Base-by-base conservation (phyloP, 768 basidiomycete species). In the Pleurotus citrinopileatus region DNA sequence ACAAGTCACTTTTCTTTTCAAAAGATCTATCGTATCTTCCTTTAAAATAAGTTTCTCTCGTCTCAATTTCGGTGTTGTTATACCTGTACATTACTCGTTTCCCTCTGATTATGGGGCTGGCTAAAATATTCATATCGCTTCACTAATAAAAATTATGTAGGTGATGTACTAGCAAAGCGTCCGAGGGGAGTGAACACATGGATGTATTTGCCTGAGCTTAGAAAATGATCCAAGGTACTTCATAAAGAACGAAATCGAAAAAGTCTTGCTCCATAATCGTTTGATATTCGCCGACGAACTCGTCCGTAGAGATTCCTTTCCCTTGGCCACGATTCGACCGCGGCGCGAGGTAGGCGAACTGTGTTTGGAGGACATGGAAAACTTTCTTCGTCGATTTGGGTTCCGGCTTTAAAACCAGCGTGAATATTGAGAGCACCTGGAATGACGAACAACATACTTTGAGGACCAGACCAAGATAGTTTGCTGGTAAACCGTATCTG, bases 231-330 rank as follows among this genome's bases (percentile, higher is more conserved):
- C 90, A 94, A 27, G 92, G 93, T 51, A 99, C 82, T 68, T 98
- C 96, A 65, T 87, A 95, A 64, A 96, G 66, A 20, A 98, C 92
- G 63, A 98, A 99, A 70, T 96, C 93, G 67, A 89, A 94, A 67
- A 89, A 91, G 68, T 99, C 96, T 67, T 95, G 90, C 65, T 99
- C 97, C 78, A 99, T 82, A 32, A 99, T 72, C 10, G 83, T 81
- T 67, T 94, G 91, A 67, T 90, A 99, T 69, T 99, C 96, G 59
- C 94, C 96, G 12, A 82, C 78, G 53, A 92, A 87, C 23, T 94
- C 91, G 4, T 88, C 86, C 40, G 71, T 74, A 5, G 68, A 71
- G 0, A 69, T 72, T 7, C 62, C 63, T 58, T 73, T 73, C 58
- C 70, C 75, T 20, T 73, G 67, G 50, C 67, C 67, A 9, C 74